These are phyloP conservation scores for Durusdinium trenchii DNA, from an alignment of 73 alveolate species.

Conservation along the genomic window DNA sequence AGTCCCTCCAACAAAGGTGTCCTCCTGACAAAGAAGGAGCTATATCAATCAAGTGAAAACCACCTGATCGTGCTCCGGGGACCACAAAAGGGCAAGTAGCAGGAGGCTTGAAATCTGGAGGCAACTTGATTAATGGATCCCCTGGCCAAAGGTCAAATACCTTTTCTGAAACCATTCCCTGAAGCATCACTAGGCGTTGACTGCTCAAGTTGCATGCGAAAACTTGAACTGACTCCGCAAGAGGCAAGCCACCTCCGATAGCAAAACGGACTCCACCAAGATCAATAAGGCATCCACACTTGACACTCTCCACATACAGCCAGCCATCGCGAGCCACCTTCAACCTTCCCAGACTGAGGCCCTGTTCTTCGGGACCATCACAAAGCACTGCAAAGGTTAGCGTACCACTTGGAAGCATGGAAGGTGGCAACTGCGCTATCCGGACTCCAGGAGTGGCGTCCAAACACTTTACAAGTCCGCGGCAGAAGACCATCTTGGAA, in stretches of 20 bases:
- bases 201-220: constrained; percentile 27
- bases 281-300: not conserved
- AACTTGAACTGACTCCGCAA: constrained; percentile 42
- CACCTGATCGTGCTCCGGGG: constrained; percentile 17
- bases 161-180: constrained; percentile 33
- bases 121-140: constrained; percentile 7
- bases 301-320: not conserved
- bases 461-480: not conserved
- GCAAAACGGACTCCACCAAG: constrained; percentile 69
- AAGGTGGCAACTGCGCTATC: constrained; percentile 30
- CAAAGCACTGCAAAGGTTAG: constrained; percentile 56
- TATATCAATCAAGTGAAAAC: constrained; percentile 42
- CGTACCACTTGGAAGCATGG: not conserved
- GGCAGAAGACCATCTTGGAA: constrained; percentile 20
- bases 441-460: not conserved
- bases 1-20: constrained; percentile 34
- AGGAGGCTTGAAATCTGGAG: constrained; percentile 58
- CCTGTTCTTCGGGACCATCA: not conserved
- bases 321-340: constrained; percentile 16
- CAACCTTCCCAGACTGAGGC: not conserved
- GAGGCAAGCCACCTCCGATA: constrained; percentile 48
- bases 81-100: constrained; percentile 21
- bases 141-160: not conserved
- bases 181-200: constrained; percentile 39
- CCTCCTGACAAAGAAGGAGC: constrained; percentile 25